These are phyloP conservation scores for Trichoderma sp. DNA, from an alignment of 2,329 filamentous ascomycete genomes.

Conservation along the genomic window DNA sequence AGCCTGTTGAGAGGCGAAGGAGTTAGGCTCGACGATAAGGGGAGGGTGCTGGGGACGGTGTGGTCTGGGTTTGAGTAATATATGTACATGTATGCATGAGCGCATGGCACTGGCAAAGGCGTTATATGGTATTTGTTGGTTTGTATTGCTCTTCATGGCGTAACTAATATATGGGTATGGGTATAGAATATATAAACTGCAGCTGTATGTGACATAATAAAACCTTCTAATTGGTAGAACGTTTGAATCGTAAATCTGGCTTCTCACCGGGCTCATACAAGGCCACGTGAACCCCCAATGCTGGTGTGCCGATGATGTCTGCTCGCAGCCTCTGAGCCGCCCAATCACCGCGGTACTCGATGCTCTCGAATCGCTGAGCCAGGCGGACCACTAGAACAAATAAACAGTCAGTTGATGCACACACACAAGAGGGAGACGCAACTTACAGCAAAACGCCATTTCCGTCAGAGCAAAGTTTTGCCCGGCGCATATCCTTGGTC, in stretches of 20 bases:
- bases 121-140: background rate
- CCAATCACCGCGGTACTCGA: slow-evolving; percentile 49
- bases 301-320: slow-evolving; percentile 43
- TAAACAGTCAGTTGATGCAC: background rate
- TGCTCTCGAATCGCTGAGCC: slow-evolving; percentile 57
- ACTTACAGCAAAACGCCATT: slow-evolving; percentile 50
- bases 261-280: slow-evolving; percentile 30
- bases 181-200: background rate
- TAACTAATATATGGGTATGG: background rate
- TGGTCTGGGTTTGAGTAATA: slow-evolving; percentile 39
- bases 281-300: slow-evolving; percentile 39
- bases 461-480: slow-evolving; percentile 60
- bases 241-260: background rate
- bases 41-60: slow-evolving; percentile 58
- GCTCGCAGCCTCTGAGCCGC: slow-evolving; percentile 41
- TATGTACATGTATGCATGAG: background rate
- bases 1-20: slow-evolving; percentile 61
- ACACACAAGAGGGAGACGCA: background rate
- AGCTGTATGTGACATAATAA: background rate
- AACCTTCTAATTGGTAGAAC: background rate
- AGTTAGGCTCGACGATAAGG: slow-evolving; percentile 59
- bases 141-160: background rate
- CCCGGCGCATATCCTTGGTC: slow-evolving; percentile 54
- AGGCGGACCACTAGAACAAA: slow-evolving; percentile 41
- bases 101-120: background rate